Evolutionary conservation across 225 moss, liverwort and hornwort genomes (phyloP).

Genomic region (Takakia lepidozioides): DNA sequence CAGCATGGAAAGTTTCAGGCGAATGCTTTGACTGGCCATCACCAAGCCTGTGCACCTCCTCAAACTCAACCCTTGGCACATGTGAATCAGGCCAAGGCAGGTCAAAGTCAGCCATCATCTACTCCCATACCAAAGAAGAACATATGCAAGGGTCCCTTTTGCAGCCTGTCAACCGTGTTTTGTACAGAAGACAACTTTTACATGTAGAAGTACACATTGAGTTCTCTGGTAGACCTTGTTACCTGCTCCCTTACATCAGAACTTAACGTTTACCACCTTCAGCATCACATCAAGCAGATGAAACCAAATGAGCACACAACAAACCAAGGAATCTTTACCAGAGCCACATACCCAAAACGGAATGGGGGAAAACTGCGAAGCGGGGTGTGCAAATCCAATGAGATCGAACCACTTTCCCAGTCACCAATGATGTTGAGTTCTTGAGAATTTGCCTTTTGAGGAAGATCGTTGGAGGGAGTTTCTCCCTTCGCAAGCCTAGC

Average conservation of each 20-base stretch:
- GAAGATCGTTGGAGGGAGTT: constrained; percentile 18
- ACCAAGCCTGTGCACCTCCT: constrained; percentile 41
- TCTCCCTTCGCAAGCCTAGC: constrained; percentile 21
- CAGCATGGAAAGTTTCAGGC: constrained; percentile 42
- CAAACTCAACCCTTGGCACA: constrained; percentile 31
- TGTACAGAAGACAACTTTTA: too few relatives aligned
- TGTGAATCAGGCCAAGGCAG: too few relatives aligned
- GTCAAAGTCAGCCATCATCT: too few relatives aligned
- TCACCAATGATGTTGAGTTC: constrained; percentile 11
- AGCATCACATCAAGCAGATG: too few relatives aligned
- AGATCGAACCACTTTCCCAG: constrained; percentile 35
- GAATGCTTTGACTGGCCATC: constrained; percentile 50
- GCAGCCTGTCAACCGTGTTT: too few relatives aligned
- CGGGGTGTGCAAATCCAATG: constrained; percentile 34
- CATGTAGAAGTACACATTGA: too few relatives aligned
- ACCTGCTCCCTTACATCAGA: too few relatives aligned
- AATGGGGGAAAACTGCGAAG: constrained; percentile 43
- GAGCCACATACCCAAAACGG: constrained; percentile 29
- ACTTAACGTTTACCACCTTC: too few relatives aligned
- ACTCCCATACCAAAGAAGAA: too few relatives aligned
- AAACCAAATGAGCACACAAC: too few relatives aligned
- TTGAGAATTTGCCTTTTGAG: constrained; percentile 13
- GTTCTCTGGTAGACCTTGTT: too few relatives aligned
- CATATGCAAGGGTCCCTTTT: too few relatives aligned
- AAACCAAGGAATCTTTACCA: background rate